Base-by-base conservation (phyloP, 2,329 filamentous ascomycete genomes). In the Colletotrichum phormii region DNA sequence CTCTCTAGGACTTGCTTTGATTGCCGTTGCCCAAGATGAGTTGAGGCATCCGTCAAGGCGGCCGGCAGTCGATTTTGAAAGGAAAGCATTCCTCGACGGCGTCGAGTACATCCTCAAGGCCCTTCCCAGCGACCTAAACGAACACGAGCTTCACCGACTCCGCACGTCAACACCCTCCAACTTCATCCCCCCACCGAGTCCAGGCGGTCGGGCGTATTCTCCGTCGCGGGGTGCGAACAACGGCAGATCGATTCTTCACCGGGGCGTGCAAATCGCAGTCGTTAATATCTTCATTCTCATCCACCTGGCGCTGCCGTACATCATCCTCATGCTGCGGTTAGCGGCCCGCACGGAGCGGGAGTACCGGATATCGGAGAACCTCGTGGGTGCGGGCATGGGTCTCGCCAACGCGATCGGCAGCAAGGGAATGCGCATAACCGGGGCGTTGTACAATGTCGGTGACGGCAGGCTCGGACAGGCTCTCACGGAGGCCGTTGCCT, bases 311-410 rank as follows among this genome's bases (percentile, higher is more conserved):
- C 79, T 92, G 12, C 91, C 92, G 1, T 92, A 92, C 77, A 77
- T 91, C 37, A 86, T 89, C 74, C 77, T 87, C 5, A 79, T 92
- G 13, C 75, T 91, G 15, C 84, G 84, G 18, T 81, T 86, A 18
- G 84, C 88, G 18, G 91, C 91, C 74, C 83, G 86, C 61, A 91
- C 92, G 74, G 93, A 95, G 79, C 87, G 91, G 18, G 87, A 90
- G 75, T 89, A 94, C 81, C 89, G 89, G 74, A 85, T 95, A 72
- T 90, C 88, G 0, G 88, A 91, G 77, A 87, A 87, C 29, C 74
- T 92, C 1, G 80, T 92, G 22, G 84, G 85, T 8, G 83, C 84
- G 26, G 82, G 89, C 6, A 80, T 91, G 37, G 83, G 84, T 59
- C 84, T 88, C 2, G 87, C 88, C 4, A 87, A 91, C 74, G 81